Conservation (phyloP, 1,139 yeast genomes). For the Hemisphaericaspora xylanilytica region DNA sequence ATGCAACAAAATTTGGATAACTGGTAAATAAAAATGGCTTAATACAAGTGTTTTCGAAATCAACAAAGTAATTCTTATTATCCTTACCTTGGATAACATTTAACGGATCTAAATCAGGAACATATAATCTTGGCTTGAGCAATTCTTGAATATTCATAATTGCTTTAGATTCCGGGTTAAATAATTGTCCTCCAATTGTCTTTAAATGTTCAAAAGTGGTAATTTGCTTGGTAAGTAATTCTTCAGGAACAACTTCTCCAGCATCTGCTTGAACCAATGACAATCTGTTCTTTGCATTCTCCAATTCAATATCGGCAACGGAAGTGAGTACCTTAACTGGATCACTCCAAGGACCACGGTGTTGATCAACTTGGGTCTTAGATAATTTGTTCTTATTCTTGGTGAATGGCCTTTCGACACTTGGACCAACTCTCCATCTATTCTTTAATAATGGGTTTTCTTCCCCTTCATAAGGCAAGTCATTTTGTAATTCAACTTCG, state of each 20-base stretch:
- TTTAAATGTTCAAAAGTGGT: constrained; percentile 59
- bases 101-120: constrained; percentile 89
- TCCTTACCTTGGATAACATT: constrained; percentile 58
- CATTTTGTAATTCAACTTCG: constrained; percentile 35
- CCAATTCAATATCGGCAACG: constrained; percentile 67
- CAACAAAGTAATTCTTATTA: constrained; percentile 54
- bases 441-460: constrained; percentile 49
- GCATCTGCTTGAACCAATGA: constrained; percentile 56
- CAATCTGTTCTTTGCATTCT: constrained; percentile 55
- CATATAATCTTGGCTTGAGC: constrained; percentile 68
- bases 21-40: constrained; percentile 78
- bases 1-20: constrained; percentile 80
- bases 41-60: constrained; percentile 75
- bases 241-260: constrained; percentile 43
- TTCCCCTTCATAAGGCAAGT: constrained; percentile 66
- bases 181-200: constrained; percentile 51
- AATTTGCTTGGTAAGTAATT: constrained; percentile 47
- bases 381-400: constrained; percentile 56
- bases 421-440: constrained; percentile 92
- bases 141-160: constrained; percentile 61
- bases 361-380: constrained; percentile 42
- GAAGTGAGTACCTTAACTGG: constrained; percentile 62
- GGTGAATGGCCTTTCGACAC: constrained; percentile 75
- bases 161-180: constrained; percentile 48
- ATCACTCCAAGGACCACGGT: constrained; percentile 74